A percentile compares a stretch with the other conserved stretches of the same genome.
phyloP scores from a whole-genome alignment of 208 protist species.

The Leishmania braziliensis region DNA sequence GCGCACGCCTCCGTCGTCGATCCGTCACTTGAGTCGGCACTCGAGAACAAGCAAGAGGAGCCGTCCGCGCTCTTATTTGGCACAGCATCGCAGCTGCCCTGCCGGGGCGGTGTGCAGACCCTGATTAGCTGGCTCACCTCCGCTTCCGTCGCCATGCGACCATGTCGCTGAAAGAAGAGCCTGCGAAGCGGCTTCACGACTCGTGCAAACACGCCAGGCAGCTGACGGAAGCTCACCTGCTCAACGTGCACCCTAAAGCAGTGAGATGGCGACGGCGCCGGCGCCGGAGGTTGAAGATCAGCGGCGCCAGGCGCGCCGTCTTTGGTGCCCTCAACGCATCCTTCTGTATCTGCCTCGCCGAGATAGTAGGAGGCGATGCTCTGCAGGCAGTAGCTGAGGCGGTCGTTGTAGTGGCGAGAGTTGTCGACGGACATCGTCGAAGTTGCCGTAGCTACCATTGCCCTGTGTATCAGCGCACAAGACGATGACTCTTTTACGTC shows the following conservation, averaged over 20 bases:
- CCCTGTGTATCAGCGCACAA: background rate
- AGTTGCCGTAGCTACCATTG: background rate
- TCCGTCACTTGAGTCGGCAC: background rate
- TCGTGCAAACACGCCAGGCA: conserved; percentile 50
- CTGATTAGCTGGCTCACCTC: conserved; percentile 53
- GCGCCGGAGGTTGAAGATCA: background rate
- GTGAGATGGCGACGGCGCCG: background rate
- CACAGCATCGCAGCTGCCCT: background rate
- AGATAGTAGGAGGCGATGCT: conserved; percentile 41
- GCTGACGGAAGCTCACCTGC: conserved; percentile 18
- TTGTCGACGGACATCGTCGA: background rate
- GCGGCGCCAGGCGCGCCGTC: too few relatives aligned
- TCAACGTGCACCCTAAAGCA: conserved; percentile 5
- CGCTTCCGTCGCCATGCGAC: conserved; percentile 50
- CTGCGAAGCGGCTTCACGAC: conserved; percentile 60
- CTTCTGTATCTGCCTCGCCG: conserved; percentile 9
- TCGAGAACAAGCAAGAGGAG: background rate
- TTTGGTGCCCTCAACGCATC: background rate
- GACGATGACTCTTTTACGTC: background rate
- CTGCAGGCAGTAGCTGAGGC: conserved; percentile 34
- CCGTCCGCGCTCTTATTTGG: background rate
- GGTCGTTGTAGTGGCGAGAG: conserved; percentile 37
- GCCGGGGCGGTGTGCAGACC: background rate
- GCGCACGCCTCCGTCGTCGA: background rate
- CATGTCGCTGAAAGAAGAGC: conserved; percentile 46